Base-by-base conservation (phyloP, 2,329 filamentous ascomycete genomes). In the Nigrograna mackinnonii region DNA sequence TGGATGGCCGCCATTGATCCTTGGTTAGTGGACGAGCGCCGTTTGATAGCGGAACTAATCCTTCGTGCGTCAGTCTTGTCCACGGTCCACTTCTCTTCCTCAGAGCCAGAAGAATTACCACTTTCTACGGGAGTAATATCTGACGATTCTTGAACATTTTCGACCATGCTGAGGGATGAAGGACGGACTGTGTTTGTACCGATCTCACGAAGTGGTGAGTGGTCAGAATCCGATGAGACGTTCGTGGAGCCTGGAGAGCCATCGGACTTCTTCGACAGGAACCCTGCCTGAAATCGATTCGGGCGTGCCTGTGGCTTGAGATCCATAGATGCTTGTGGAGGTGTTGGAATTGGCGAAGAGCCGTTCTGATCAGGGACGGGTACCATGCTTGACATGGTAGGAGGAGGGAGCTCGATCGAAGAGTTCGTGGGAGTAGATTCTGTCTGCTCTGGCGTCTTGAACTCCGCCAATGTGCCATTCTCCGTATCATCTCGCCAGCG, bases 401-500 rank as follows among this genome's bases (percentile, higher is more conserved):
- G 82, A n/a, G 79, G 64, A 21, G 75, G 66, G 12, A 70, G 61
- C 34, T 82, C 79, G 30, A 76, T 67, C 20, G 79, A 78, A 13
- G 79, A 81, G 18, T 49, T 68, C 37, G 84, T 79, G 5, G 83
- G 80, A 1, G 82, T 80, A 2, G 76, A 75, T 13, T 80, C 75
- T 6, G 79, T 68, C 61, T 85, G 87, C 66, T 91, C 81, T 1
- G 94, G 92, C 3, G 92, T 96, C 70, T 90, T 89, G 63, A 92
- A 96, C 64, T 97, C 94, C 9, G 88, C 91, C 42, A 97, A 74
- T 1, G 86, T 85, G 18, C 91, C 91, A 38, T 92, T 84, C 60
- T 95, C 87, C 2, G 86, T 89, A 57, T 97, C 94, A 58, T 95
- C 91, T 44, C 89, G 85, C 94, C 94, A 99, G 51, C 92, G 83